A percentile compares a stretch with the other conserved stretches of the same genome.
Evolutionary conservation across 495 filamentous ascomycete species (phyloP).

Genomic region (Pseudomonodictys pantanalensis): DNA sequence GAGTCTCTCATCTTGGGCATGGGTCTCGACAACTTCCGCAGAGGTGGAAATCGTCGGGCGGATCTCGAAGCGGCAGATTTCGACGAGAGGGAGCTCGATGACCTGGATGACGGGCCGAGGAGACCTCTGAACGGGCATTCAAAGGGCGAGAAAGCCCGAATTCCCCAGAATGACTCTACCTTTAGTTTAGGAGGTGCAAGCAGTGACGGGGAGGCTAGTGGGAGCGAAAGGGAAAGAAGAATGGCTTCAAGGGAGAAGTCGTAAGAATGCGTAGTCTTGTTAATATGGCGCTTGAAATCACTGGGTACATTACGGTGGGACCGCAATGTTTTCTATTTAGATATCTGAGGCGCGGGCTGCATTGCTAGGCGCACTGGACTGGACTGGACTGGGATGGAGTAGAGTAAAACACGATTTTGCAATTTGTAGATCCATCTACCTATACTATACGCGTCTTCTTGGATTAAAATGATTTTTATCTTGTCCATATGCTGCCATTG

Average conservation of each 20-base stretch:
- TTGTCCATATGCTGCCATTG: not conserved
- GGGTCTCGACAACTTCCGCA: slow-evolving; percentile 54
- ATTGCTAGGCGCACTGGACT: not conserved
- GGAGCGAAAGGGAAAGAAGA: slow-evolving; percentile 14
- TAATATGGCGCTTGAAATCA: too few relatives aligned
- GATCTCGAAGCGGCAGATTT: slow-evolving; percentile 85
- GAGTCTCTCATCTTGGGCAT: slow-evolving; percentile 48
- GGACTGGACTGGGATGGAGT: not conserved
- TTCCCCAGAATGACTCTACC: slow-evolving; percentile 30
- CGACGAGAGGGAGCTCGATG: slow-evolving; percentile 83
- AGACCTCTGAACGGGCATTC: slow-evolving; percentile 8
- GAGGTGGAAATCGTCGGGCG: slow-evolving; percentile 40
- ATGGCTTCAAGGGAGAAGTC: slow-evolving; percentile 17
- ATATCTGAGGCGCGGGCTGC: not conserved
- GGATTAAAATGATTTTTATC: not conserved
- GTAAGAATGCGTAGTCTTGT: not conserved
- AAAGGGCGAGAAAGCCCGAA: slow-evolving; percentile 37
- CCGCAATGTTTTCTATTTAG: too few relatives aligned
- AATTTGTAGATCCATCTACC: too few relatives aligned
- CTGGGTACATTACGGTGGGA: too few relatives aligned
- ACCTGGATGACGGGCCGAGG: slow-evolving; percentile 41
- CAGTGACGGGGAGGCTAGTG: slow-evolving; percentile 49
- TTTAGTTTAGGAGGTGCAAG: slow-evolving; percentile 61
- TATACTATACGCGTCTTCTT: too few relatives aligned
- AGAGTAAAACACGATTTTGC: too few relatives aligned